Evolutionary conservation across 2,329 filamentous ascomycete genomes (phyloP), one percentile per base, ranked within the genome.

Genomic region (Arthrobotrys pseudoclavata): DNA sequence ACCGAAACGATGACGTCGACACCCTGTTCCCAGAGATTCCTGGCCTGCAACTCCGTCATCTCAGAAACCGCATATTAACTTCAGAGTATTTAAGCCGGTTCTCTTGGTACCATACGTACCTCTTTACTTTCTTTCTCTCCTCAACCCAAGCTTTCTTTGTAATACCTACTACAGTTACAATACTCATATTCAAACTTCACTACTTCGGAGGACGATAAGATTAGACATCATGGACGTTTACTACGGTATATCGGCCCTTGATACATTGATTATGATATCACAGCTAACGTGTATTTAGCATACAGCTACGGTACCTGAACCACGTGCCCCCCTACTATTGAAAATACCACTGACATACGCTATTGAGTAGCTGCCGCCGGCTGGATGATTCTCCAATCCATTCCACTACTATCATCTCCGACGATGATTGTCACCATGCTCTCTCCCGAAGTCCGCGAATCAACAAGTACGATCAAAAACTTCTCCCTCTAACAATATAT

Each of bases 341-440:
- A 26, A 29, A 6, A 13, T 12, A 22, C n/a, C 66, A 34, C 48
- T 60, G 69, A 62, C 31, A 47, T 18, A 34, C 7, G 4, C n/a
- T 18, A 22, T 47, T 3, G 89, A 87, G 82, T 87, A 82, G 85
- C 85, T 57, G 87, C 87, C 69, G 84, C 87, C 53, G 86, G 84
- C 80, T 89, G 87, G 87, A 84, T 88, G 67, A 79, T 83, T 42
- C 80, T 84, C 7, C 87, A 89, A 81, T 86, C 85, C 9, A 79
- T 88, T 10, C 86, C 89, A 0, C 85, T 92, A 76, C 86, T 91
- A 67, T 80, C 87, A 4, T 86, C 87, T 4, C 90, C 90, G 0
- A 88, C 87, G 26, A 85, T 91, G 80, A 88, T 91, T 22, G 85
- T 89, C 69, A 85, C 88, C 10, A 83, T 91, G 77, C 86, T 90